Base-by-base conservation (phyloP, 164 flowering plant species). In the Magnolia changhungtana region DNA sequence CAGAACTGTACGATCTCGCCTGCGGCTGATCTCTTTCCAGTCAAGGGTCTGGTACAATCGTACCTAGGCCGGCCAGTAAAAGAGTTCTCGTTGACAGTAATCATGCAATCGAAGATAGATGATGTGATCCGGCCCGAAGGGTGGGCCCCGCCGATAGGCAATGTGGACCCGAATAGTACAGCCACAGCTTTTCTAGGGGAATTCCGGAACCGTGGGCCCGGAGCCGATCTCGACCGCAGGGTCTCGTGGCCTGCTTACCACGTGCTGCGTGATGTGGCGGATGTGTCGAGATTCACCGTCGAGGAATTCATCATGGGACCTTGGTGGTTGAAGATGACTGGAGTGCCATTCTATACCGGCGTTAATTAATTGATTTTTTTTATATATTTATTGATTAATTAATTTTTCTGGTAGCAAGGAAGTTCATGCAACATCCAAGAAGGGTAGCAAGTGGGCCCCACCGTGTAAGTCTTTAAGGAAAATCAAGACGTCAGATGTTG, bases 1-100 rank as follows among this genome's bases (percentile, higher is more conserved):
- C 89, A 88, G 7, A 77, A 83, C 77, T 84, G 91, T 78, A 63
- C 69, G 16, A 82, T 88, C 18, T 79, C 78, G 1, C 81, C 86
- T 0, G 90, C 84, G 31, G 23, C 63, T 65, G 77, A 77, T 55
- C 81, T 81, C 7, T 69, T 63, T 37, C 69, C 76, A 1, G 10
- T 6, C 6, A 74, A 68, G 63, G 27, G 52, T n/a, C 27, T 21
- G 63, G 31, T 52, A 59, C 55, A 27, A 4, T 58, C 81, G 4
- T 79, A 74, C 78, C 73, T 79, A 50, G 81, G 81, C 58, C 66
- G 81, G 18, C 81, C 81, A 14, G 75, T 74, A 78, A 74, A 79
- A 66, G 50, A 50, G 50, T 79, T 24, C 67, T 65, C 78, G 18
- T 71, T 70, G 52, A 75, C 78, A 0, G 8, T 79, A 3, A 55